Base-by-base conservation (phyloP, 345 rosid genomes). In the Eucalyptus paniculata region DNA sequence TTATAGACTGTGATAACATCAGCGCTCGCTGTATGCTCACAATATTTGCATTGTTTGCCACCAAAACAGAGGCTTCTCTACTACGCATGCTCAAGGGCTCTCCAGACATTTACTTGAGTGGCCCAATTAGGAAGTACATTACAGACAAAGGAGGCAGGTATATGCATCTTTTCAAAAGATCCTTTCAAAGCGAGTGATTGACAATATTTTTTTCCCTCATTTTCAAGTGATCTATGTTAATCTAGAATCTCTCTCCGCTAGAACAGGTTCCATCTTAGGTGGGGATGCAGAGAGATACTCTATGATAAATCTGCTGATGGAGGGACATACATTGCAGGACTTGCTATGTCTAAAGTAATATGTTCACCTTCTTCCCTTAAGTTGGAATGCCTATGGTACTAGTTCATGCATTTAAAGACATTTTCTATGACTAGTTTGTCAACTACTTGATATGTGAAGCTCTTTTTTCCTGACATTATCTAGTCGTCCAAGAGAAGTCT, bases 1-100 rank as follows among this genome's bases (percentile, higher is more conserved):
- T 98, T 92, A 98, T 98, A 85, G 99, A 98, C 91, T 98, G 99
- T 81, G 99, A 98, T 92, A 98, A 96, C 93, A 98, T 98, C 93
- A 98, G 99, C 89, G 99, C 99, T 34, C 95, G 99, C 58, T 98
- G 99, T 91, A 98, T 98, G 99, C 98, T 98, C 83, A 98, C 99
- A 19, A 98, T 98, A 93, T 98, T 98, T 94, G 95, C 99, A 12
- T 92, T 98, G 92, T 98, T 98, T 92, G 99, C 99, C 87, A 97
- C 99, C 44, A 98, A 98, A 92, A 98, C 99, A n/a, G 98, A 98
- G 93, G 99, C 99, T 91, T 98, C 99, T 88, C 89, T 98, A 89
- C 92, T 98, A 92, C 99, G 99, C 44, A 97, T 98, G 99, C 99
- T 98, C 83, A 98, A 98, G 94, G 99, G 99, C 90, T 98, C 99